phyloP scores from a whole-genome alignment of 1,284 basidiomycete genomes.

The Pseudozyma tsukubaensis region DNA sequence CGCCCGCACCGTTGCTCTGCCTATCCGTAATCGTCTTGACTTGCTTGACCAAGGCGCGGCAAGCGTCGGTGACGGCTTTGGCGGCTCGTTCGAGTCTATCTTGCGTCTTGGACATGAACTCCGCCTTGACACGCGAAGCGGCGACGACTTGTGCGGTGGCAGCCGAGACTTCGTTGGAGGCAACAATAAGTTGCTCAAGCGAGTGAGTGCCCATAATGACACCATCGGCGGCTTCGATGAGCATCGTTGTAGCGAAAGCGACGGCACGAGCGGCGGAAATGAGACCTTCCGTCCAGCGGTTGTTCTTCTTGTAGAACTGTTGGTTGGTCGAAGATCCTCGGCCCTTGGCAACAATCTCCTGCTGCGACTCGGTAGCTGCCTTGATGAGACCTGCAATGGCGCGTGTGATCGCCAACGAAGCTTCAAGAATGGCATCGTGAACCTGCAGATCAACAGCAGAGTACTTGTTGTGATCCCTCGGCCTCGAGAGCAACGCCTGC shows the following conservation, averaged over 20 bases:
- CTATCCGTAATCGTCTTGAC: constrained; percentile 93
- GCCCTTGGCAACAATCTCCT: constrained; percentile 96
- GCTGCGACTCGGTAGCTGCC: constrained; percentile 95
- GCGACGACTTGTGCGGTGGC: constrained; percentile 98
- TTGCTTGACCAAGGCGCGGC: constrained; percentile 93
- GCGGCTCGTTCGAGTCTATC: constrained; percentile 94
- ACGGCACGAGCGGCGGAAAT: constrained; percentile 98
- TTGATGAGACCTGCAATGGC: constrained; percentile 94
- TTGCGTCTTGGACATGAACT: constrained; percentile 98
- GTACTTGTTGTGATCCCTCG: constrained; percentile 84
- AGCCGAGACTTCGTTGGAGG: constrained; percentile 96
- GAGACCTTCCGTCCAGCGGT: constrained; percentile 99
- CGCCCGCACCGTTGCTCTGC: constrained; percentile 79
- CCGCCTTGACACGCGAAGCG: constrained; percentile 96
- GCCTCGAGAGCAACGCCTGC: constrained; percentile 88
- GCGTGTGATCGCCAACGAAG: constrained; percentile 91
- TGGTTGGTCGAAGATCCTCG: constrained; percentile 87
- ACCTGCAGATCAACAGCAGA: constrained; percentile 93
- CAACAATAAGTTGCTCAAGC: constrained; percentile 97
- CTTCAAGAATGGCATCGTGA: constrained; percentile 94
- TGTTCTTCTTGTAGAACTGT: constrained; percentile 99
- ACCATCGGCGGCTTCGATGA: constrained; percentile 98
- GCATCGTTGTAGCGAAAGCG: constrained; percentile 93
- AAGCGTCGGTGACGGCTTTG: constrained; percentile 98
- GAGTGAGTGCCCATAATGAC: constrained; percentile 96